Evolutionary conservation across 2,329 filamentous ascomycete genomes (phyloP), one percentile per base, ranked within the genome.

Genomic region (Zymoseptoria tritici): DNA sequence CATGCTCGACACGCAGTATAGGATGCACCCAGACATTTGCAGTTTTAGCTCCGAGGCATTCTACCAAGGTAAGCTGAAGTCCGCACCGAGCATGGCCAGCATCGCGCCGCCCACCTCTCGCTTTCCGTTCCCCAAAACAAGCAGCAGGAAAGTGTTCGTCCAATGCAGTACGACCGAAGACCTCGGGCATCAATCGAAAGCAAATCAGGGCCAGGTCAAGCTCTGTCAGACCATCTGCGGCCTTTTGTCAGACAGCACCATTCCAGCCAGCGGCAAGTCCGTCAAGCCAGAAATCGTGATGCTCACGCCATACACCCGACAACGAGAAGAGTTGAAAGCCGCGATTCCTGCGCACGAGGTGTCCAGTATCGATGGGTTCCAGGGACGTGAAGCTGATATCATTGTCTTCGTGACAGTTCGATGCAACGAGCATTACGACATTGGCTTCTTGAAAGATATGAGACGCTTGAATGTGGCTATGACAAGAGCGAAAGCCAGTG

Each of bases 391-490:
- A 42, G 56, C 56, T 9, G 56, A 57, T 29, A 49, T 57, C 50
- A 42, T 57, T 11, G 24, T 57, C 13, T 57, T 57, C 19, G 56
- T 57, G n/a, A 57, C 56, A 4, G 56, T 57, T 1, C 24, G 56
- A 1, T 53, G 56, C 31, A 57, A 57, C 42, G 24, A 16, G 21
- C 56, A 57, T 49, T 46, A 49, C 22, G 56, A 57, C 9, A 57
- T 57, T 19, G 56, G 56, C 26, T 57, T 99, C 84, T 80, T 99
- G 80, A 97, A 92, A 62, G 94, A 99, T 69, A 94, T 94, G 56
- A 90, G 94, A 66, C 56, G 56, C 13, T 21, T 57, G 26, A 57
- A 57, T 54, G 56, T 57, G 13, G 56, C 56, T 2, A 54, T 57
- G 56, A 57, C 56, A 20, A 57, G 56, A 31, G 56, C 56, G 13